Evolutionary conservation across 2,329 filamentous ascomycete genomes (phyloP).

Genomic region (Sclerotinia trifoliorum): DNA sequence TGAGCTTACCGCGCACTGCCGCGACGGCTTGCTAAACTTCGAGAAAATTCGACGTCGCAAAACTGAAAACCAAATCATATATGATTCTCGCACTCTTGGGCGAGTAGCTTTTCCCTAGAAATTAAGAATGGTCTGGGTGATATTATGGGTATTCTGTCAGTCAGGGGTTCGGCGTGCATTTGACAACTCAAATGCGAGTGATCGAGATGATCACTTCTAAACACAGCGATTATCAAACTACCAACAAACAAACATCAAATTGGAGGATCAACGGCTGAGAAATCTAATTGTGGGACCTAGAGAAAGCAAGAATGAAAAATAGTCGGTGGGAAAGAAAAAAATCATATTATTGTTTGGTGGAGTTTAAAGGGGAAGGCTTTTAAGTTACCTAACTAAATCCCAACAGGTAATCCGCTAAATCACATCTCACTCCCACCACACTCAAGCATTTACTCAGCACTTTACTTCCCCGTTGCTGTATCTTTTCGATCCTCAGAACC

Average conservation of each 20-base stretch:
- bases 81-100: neutral
- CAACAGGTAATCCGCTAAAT: neutral
- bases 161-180: neutral
- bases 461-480: neutral
- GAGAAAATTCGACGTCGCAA: neutral
- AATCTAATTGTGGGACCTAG: neutral
- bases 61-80: neutral
- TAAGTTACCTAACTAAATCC: neutral
- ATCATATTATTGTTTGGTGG: neutral
- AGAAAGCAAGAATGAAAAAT: neutral
- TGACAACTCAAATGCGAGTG: constrained; percentile 1
- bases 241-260: neutral
- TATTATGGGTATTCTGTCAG: neutral
- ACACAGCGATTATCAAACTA: neutral
- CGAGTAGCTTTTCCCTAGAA: too few species aligned
- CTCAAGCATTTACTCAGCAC: neutral
- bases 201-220: constrained; percentile 6
- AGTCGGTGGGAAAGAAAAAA: neutral
- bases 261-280: neutral
- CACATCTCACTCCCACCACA: neutral
- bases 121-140: neutral
- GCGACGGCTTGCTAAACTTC: neutral
- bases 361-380: neutral
- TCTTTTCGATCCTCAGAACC: neutral
- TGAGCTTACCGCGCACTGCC: neutral